Conservation (phyloP, 73 alveolate species). For the Tetrahymena thermophila region DNA sequence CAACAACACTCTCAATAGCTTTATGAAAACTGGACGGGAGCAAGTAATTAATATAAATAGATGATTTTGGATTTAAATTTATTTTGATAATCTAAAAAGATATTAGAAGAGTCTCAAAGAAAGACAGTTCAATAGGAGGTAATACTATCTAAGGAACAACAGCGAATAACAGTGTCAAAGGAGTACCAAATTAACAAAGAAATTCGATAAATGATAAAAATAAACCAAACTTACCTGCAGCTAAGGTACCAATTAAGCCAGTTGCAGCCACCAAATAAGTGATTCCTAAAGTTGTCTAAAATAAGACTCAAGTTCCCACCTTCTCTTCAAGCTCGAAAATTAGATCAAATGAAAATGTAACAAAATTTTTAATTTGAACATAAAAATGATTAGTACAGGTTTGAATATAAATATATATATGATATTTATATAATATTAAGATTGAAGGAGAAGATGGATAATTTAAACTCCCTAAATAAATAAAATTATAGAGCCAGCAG, state of each 20-base stretch:
- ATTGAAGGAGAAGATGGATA: neutral
- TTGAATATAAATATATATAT: neutral
- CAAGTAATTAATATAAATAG: constrained; percentile 10
- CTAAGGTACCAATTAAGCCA: neutral
- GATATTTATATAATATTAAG: neutral
- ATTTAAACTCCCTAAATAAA: neutral
- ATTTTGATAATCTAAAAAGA: neutral
- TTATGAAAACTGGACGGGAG: constrained; percentile 42
- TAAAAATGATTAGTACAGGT: neutral
- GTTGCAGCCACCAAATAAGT: neutral
- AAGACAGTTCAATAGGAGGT: neutral
- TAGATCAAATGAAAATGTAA: neutral
- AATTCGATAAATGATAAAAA: neutral
- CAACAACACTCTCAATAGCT: constrained; percentile 5
- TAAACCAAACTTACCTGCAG: neutral
- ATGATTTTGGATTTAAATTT: neutral
- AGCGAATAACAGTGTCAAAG: neutral
- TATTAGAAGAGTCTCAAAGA: neutral
- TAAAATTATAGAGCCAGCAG: neutral
- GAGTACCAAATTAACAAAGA: neutral
- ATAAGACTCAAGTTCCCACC: neutral
- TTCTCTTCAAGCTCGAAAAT: neutral
- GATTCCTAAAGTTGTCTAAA: neutral
- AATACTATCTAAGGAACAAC: neutral
- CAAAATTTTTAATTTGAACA: neutral